A percentile compares a stretch with the other conserved stretches of the same genome.
phyloP scores from a whole-genome alignment of 306 rosid species.

The Cucurbita argyrosperma region DNA sequence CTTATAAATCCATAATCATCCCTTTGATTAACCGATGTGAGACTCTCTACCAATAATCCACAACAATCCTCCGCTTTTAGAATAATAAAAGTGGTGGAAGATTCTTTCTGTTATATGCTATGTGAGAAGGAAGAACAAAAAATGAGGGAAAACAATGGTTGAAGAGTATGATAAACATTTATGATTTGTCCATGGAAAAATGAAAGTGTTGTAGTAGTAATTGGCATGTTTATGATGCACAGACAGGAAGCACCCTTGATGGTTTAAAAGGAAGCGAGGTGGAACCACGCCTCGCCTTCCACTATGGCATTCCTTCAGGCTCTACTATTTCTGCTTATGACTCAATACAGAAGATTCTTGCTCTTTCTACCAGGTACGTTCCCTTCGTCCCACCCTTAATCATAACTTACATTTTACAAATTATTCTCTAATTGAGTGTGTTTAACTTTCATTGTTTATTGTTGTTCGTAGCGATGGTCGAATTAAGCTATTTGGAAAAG shows the following conservation, averaged over 20 bases:
- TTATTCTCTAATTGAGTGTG: neutral
- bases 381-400: conserved; percentile 9
- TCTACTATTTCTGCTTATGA: conserved; percentile 49
- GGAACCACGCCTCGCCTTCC: conserved; percentile 43
- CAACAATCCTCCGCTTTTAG: no score
- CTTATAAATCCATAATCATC: no score
- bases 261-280: conserved; percentile 36
- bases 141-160: neutral
- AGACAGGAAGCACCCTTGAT: conserved; percentile 29
- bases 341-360: conserved; percentile 47
- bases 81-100: neutral
- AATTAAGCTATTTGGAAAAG: conserved; percentile 61
- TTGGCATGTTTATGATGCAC: conserved; percentile 11
- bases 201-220: neutral
- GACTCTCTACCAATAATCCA: no score
- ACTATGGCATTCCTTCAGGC: conserved; percentile 55
- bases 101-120: neutral
- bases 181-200: neutral
- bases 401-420: neutral
- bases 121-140: neutral
- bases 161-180: neutral
- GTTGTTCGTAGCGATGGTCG: conserved; percentile 51
- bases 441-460: neutral
- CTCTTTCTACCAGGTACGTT: conserved; percentile 65
- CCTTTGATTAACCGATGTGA: no score